These are phyloP conservation scores for Hysterangium stoloniferum DNA, from an alignment of 768 basidiomycete species.

Conservation along the genomic window DNA sequence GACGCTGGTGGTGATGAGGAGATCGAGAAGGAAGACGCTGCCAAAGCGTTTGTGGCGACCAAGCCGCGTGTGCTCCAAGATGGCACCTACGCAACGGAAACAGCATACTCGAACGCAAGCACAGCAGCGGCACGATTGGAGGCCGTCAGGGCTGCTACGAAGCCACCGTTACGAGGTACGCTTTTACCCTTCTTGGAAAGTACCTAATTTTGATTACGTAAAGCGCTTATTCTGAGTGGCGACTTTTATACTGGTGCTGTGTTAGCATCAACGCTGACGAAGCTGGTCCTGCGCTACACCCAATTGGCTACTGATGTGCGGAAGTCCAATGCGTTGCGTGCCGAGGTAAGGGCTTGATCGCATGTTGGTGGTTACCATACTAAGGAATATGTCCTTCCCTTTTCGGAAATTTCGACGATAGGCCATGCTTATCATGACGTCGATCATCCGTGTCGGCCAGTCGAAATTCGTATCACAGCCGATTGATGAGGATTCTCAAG, in stretches of 20 bases:
- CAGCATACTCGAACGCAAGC: slow-evolving; percentile 59
- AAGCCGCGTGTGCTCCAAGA: slow-evolving; percentile 84
- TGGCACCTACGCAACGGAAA: slow-evolving; percentile 97
- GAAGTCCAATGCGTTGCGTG: slow-evolving; percentile 67
- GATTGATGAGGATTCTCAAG: slow-evolving; percentile 98
- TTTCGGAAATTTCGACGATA: slow-evolving; percentile 23
- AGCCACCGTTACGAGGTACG: slow-evolving; percentile 82
- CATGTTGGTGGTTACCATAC: background rate
- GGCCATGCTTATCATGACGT: slow-evolving; percentile 98
- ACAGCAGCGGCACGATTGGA: slow-evolving; percentile 59
- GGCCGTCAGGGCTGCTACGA: slow-evolving; percentile 76
- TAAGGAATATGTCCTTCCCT: background rate
- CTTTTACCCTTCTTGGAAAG: background rate
- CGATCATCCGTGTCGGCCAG: slow-evolving; percentile 93
- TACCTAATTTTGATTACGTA: background rate
- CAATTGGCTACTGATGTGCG: slow-evolving; percentile 43
- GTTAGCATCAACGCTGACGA: slow-evolving; percentile 83
- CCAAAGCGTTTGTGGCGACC: slow-evolving; percentile 36
- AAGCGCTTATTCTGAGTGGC: slow-evolving; percentile 83
- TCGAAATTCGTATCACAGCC: slow-evolving; percentile 88
- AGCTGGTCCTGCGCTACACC: slow-evolving; percentile 74
- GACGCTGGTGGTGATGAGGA: slow-evolving; percentile 57
- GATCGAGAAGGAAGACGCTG: slow-evolving; percentile 40
- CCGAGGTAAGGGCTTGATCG: slow-evolving; percentile 53
- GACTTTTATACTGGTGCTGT: slow-evolving; percentile 97